phyloP scores from a whole-genome alignment of 495 filamentous ascomycete species.

The Darksidea phi region DNA sequence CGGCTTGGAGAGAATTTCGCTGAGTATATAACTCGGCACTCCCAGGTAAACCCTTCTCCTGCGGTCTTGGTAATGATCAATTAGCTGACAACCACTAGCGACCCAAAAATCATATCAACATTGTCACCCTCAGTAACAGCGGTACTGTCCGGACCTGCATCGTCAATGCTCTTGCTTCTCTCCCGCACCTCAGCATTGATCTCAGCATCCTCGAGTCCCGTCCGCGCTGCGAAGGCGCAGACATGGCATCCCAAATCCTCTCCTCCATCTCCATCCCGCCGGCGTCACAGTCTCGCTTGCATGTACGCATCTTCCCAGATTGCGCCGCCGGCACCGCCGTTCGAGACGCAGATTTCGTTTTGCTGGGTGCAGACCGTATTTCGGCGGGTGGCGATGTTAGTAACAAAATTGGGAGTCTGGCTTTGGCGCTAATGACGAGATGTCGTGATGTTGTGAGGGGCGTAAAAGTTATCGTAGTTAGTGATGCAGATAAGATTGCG shows the following conservation, averaged over 20 bases:
- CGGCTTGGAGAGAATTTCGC: not conserved
- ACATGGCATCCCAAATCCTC: slow-evolving; percentile 52
- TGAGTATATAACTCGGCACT: no score
- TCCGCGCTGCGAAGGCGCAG: slow-evolving; percentile 64
- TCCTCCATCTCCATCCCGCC: slow-evolving; percentile 38
- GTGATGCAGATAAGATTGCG: slow-evolving; percentile 62
- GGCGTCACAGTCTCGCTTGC: slow-evolving; percentile 33
- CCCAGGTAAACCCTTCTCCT: no score
- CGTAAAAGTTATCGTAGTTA: slow-evolving; percentile 54
- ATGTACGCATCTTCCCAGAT: slow-evolving; percentile 58
- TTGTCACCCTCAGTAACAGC: slow-evolving; percentile 18
- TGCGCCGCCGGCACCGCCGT: slow-evolving; percentile 58
- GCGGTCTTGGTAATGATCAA: not conserved
- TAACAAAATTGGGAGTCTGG: slow-evolving; percentile 66
- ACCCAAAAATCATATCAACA: not conserved
- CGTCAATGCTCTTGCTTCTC: not conserved
- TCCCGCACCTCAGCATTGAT: not conserved
- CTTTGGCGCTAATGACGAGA: slow-evolving; percentile 52
- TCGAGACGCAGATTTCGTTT: slow-evolving; percentile 50
- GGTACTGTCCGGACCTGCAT: slow-evolving; percentile 2
- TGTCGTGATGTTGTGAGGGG: slow-evolving; percentile 45
- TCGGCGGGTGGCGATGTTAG: slow-evolving; percentile 56
- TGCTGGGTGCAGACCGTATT: slow-evolving; percentile 65
- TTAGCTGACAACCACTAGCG: not conserved
- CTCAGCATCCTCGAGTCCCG: slow-evolving; percentile 40